Evolutionary conservation across 139 green algal species (phyloP).

Genomic region (Chlorella sp.): DNA sequence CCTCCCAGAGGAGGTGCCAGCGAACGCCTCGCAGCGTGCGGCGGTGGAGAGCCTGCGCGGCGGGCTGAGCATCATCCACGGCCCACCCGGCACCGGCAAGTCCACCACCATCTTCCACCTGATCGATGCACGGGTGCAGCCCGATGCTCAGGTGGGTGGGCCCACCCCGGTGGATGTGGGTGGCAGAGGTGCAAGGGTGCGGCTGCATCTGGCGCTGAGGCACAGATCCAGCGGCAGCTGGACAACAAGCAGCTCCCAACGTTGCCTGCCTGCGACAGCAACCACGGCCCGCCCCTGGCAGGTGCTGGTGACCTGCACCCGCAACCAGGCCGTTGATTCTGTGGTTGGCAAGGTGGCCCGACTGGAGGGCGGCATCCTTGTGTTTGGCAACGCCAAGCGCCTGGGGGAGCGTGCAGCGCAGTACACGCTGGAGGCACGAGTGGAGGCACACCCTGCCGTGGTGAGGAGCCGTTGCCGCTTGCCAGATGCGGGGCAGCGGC

Average conservation of each 20-base stretch:
- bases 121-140: background rate
- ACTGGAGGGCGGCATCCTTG: background rate
- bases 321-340: conserved; percentile 9
- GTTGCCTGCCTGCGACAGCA: no score
- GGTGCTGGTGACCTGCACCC: conserved; percentile 18
- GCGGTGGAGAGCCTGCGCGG: background rate
- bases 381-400: background rate
- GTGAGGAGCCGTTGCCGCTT: no score
- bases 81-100: conserved; percentile 3
- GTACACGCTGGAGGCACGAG: background rate
- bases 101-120: conserved; percentile 20
- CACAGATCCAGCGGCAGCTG: no score
- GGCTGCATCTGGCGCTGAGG: no score
- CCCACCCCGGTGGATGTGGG: no score
- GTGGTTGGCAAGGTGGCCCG: background rate
- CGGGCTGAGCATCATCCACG: background rate
- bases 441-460: background rate
- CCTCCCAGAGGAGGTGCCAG: background rate
- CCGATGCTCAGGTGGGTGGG: background rate
- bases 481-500: no score
- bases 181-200: no score
- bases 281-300: no score
- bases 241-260: no score
- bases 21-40: background rate
- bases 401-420: background rate